Evolutionary conservation across 192 early-diverging fungal species (phyloP).

Genomic region (Ambispora gerdemannii): DNA sequence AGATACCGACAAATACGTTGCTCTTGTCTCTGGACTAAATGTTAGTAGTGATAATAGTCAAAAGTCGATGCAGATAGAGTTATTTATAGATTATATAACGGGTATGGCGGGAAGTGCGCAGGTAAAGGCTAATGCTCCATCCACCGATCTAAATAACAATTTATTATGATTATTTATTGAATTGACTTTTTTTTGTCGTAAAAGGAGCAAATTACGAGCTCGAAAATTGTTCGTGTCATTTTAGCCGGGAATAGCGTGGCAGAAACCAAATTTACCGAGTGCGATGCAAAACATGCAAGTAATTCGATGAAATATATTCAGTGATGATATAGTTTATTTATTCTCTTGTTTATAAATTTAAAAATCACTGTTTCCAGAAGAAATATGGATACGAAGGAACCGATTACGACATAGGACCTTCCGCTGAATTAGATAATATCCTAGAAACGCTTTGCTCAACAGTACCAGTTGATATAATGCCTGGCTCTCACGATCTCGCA

Average conservation of each 20-base stretch:
- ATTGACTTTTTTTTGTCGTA: conserved; percentile 12
- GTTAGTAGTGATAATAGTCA: conserved; percentile 50
- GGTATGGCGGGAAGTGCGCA: conserved; percentile 64
- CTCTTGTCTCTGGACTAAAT: conserved; percentile 78
- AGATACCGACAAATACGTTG: conserved; percentile 62
- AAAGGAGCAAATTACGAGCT: conserved; percentile 52
- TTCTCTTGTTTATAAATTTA: neutral
- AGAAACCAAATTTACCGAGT: conserved; percentile 44
- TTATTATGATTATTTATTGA: neutral
- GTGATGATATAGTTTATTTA: neutral
- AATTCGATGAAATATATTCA: neutral
- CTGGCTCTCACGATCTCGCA: conserved; percentile 77
- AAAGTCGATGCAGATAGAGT: conserved; percentile 60
- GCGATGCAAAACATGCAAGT: conserved; percentile 43
- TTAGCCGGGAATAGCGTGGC: conserved; percentile 72
- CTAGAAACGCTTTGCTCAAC: conserved; percentile 62
- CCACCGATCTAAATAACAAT: neutral
- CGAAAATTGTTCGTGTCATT: conserved; percentile 69
- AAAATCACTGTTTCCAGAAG: conserved; percentile 36
- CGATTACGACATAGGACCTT: conserved; percentile 45
- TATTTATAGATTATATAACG: conserved; percentile 75
- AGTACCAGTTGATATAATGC: conserved; percentile 74
- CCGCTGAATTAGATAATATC: conserved; percentile 59
- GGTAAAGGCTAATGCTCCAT: conserved; percentile 34
- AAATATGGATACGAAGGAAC: conserved; percentile 51